These are phyloP conservation scores for Cyclaneusma minus DNA, from an alignment of 2,329 filamentous ascomycete species.

Conservation along the genomic window DNA sequence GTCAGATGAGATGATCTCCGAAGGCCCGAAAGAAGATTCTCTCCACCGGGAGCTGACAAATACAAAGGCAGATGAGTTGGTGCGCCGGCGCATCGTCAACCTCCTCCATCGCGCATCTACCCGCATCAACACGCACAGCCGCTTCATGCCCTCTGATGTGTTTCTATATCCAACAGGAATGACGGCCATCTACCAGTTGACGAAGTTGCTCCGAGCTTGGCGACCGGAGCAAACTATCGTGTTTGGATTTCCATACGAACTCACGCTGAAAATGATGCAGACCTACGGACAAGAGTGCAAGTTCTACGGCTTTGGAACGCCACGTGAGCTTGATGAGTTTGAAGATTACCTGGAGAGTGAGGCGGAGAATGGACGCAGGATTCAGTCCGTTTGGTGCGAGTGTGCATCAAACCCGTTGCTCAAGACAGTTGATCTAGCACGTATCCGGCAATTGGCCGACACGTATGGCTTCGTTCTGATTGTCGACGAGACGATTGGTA, in stretches of 20 bases:
- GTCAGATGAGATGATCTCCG: conserved; percentile 18
- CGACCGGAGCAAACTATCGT: conserved; percentile 23
- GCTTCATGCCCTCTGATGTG: conserved; percentile 25
- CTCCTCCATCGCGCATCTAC: conserved; percentile 26
- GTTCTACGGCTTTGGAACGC: conserved; percentile 30
- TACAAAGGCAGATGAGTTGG: too few relatives aligned
- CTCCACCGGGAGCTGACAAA: too few relatives aligned
- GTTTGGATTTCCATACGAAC: conserved; percentile 36
- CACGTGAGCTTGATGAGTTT: conserved; percentile 25
- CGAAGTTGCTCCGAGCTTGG: conserved; percentile 21
- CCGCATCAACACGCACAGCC: conserved; percentile 11
- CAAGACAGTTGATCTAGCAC: conserved; percentile 23
- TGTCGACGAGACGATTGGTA: conserved; percentile 22
- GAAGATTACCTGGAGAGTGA: conserved; percentile 26
- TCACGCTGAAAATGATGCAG: conserved; percentile 30
- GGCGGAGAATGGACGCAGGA: conserved; percentile 16
- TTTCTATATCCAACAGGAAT: conserved; percentile 39
- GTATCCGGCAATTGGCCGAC: conserved; percentile 24
- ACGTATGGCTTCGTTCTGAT: conserved; percentile 17
- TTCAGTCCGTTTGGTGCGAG: conserved; percentile 33
- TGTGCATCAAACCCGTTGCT: conserved; percentile 31
- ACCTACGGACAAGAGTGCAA: conserved; percentile 25
- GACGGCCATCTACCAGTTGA: conserved; percentile 30
- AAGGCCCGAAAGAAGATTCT: conserved; percentile 22
- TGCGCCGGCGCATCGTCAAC: conserved; percentile 25